Conservation (phyloP, 306 rosid species). For the Malus fusca region DNA sequence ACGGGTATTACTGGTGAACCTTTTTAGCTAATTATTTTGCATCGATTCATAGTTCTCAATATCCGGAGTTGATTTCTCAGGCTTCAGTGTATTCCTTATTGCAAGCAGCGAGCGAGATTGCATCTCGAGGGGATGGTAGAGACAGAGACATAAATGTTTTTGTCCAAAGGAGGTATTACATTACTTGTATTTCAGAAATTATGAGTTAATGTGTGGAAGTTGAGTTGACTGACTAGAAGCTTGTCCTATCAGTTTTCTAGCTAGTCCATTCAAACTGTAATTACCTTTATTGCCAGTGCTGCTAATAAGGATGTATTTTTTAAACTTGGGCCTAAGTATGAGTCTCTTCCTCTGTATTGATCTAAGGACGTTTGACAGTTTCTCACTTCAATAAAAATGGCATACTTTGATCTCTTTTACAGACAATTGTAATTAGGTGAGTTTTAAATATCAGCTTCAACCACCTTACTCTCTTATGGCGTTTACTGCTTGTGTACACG, state of each 20-base stretch:
- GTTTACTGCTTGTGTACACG: background rate
- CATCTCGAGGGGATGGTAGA: slow-evolving; percentile 60
- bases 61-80: slow-evolving; percentile 40
- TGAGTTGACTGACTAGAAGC: background rate
- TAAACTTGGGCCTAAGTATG: background rate
- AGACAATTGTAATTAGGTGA: background rate
- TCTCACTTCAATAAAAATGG: background rate
- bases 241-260: background rate
- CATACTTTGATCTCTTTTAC: background rate
- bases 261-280: background rate
- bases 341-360: background rate
- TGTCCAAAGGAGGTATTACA: slow-evolving; percentile 74
- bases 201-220: slow-evolving; percentile 11
- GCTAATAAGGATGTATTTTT: background rate
- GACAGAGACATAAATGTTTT: slow-evolving; percentile 63
- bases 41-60: background rate
- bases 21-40: background rate
- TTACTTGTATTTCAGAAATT: slow-evolving; percentile 15
- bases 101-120: slow-evolving; percentile 86
- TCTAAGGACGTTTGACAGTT: background rate
- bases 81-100: slow-evolving; percentile 79
- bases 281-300: background rate
- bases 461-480: background rate
- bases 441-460: background rate
- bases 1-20: background rate